These are phyloP conservation scores for Boletus vermiculosoides DNA, from an alignment of 768 basidiomycete genomes.

Conservation along the genomic window DNA sequence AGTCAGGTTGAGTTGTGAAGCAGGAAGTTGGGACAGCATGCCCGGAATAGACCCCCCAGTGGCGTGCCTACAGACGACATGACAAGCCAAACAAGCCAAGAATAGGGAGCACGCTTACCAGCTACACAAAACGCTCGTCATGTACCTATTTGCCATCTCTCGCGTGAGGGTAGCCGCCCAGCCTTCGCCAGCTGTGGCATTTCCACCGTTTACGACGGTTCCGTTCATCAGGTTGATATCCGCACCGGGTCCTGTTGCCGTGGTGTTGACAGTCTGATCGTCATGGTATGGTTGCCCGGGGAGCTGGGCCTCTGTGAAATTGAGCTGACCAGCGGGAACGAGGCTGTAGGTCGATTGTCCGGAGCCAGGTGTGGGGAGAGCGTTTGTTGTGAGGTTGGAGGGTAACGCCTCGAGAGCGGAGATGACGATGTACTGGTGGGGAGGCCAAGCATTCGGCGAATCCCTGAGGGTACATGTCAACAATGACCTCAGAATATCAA, in stretches of 20 bases:
- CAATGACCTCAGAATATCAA: background rate
- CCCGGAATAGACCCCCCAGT: slow-evolving; percentile 84
- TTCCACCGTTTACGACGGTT: slow-evolving; percentile 69
- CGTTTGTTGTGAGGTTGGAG: slow-evolving; percentile 58
- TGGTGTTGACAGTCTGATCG: slow-evolving; percentile 42
- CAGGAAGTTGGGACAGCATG: slow-evolving; percentile 66
- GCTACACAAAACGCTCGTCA: slow-evolving; percentile 80
- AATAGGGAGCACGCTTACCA: slow-evolving; percentile 51
- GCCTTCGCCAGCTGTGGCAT: slow-evolving; percentile 55
- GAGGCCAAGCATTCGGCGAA: slow-evolving; percentile 87
- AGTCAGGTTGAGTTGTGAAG: slow-evolving; percentile 67
- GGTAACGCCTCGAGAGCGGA: slow-evolving; percentile 76
- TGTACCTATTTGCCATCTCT: slow-evolving; percentile 83
- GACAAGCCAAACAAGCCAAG: background rate
- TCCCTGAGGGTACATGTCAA: slow-evolving; percentile 47
- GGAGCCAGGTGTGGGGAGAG: slow-evolving; percentile 49
- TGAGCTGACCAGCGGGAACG: slow-evolving; percentile 80
- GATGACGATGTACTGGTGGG: slow-evolving; percentile 78
- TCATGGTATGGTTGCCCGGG: slow-evolving; percentile 60
- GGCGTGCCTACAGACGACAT: slow-evolving; percentile 53
- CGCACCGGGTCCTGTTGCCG: slow-evolving; percentile 49
- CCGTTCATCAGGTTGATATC: slow-evolving; percentile 58
- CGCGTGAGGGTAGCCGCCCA: slow-evolving; percentile 64
- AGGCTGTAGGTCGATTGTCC: slow-evolving; percentile 63
- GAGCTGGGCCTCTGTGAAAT: slow-evolving; percentile 63